Percentiles rank a stretch among this genome's conserved stretches.
These are phyloP conservation scores for Paraleonurus japonicus DNA, from an alignment of 257 asterid species.

Conservation along the genomic window DNA sequence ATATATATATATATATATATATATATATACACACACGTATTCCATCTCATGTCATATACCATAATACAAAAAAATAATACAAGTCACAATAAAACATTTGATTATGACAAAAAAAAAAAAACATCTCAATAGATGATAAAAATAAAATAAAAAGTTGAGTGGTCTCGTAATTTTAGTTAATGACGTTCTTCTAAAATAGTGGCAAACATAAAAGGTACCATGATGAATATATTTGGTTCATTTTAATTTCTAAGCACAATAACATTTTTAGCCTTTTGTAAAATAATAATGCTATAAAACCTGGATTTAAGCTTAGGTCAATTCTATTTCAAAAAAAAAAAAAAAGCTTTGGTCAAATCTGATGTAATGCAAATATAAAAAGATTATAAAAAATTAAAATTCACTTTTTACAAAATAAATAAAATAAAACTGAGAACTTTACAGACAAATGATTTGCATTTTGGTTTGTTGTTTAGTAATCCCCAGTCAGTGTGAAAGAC, in stretches of 20 bases:
- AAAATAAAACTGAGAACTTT: constrained; percentile 29
- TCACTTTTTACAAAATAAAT: constrained; percentile 9
- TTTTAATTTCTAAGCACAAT: constrained; percentile 3
- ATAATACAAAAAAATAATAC: no score
- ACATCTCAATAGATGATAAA: no score
- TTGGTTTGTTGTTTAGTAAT: constrained; percentile 34
- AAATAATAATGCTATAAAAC: constrained; percentile 13
- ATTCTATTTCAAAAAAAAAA: no score
- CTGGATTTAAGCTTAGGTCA: constrained; percentile 22
- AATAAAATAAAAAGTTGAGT: not conserved
- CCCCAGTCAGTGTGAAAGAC: constrained; percentile 25
- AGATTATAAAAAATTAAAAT: not conserved
- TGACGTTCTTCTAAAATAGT: not conserved
- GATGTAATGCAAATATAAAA: constrained; percentile 8
- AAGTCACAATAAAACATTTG: no score
- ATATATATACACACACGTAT: no score
- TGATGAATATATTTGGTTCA: not conserved
- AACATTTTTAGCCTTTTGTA: not conserved
- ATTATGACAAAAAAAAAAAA: not conserved
- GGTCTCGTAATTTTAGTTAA: not conserved
- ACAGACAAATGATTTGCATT: constrained; percentile 43
- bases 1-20: no score
- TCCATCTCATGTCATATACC: no score
- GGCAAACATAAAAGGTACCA: not conserved
- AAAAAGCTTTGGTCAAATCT: constrained; percentile 11